phyloP scores from a whole-genome alignment of 139 green algal genomes.

The Yamagishiella unicocca region DNA sequence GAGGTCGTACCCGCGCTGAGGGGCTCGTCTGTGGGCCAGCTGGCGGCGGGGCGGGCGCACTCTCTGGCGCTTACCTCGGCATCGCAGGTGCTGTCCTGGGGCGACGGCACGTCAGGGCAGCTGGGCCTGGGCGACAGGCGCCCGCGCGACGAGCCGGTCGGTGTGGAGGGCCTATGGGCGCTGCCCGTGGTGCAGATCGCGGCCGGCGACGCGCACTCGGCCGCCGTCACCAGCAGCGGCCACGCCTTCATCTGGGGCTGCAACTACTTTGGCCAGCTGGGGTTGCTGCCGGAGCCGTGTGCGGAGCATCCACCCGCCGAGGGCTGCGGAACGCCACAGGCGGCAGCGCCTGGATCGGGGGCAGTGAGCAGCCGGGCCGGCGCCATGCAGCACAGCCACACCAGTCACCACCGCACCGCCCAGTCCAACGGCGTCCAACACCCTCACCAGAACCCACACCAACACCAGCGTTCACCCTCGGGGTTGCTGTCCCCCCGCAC shows the following conservation, averaged over 20 bases:
- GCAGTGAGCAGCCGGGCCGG: neutral
- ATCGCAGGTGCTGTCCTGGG: constrained; percentile 86
- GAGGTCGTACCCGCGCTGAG: neutral
- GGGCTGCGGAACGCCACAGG: too few relatives aligned
- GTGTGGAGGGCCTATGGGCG: constrained; percentile 85
- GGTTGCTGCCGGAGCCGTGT: constrained; percentile 75
- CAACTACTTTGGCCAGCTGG: constrained; percentile 89
- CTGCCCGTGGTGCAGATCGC: constrained; percentile 84
- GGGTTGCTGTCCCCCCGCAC: too few relatives aligned
- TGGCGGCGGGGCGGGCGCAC: constrained; percentile 85
- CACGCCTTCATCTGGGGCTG: constrained; percentile 92
- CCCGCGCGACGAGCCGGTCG: constrained; percentile 66
- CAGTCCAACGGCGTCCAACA: too few relatives aligned
- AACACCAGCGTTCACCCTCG: too few relatives aligned
- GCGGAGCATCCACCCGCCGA: too few relatives aligned
- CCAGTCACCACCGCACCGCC: too few relatives aligned
- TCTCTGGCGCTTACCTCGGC: constrained; percentile 83
- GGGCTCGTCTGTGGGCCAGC: constrained; percentile 40
- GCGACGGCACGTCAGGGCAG: constrained; percentile 81
- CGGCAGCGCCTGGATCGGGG: neutral
- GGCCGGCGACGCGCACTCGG: constrained; percentile 83
- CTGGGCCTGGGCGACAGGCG: constrained; percentile 81
- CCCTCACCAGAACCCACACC: too few relatives aligned
- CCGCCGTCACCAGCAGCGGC: constrained; percentile 85
- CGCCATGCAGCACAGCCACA: too few relatives aligned